phyloP scores from a whole-genome alignment of 306 rosid genomes.

The barrel medic (Medicago truncatula) region MtrunA17r5.0-ANR NC_053042.1:6440001-6440500 shows the following conservation, averaged over 20 bases:
- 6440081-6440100: not conserved
- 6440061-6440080: not conserved
- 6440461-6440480: no score
- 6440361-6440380: not conserved
- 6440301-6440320: conserved; percentile 18
- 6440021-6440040: conserved; percentile 20
- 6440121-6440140: conserved; percentile 53
- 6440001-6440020: conserved; percentile 27
- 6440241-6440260: conserved; percentile 76
- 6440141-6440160: conserved; percentile 65
- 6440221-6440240: conserved; percentile 88
- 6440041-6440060: conserved; percentile 31
- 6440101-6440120: conserved; percentile 50
- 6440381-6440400: not conserved
- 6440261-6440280: conserved; percentile 37
- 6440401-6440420: not conserved
- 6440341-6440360: conserved; percentile 23
- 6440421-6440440: not conserved
- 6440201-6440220: conserved; percentile 89
- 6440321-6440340: conserved; percentile 25
- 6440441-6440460: conserved; percentile 23
- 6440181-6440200: conserved; percentile 72
- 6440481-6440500: not conserved
- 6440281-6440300: conserved; percentile 25
- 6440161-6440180: conserved; percentile 71